phyloP scores from a whole-genome alignment of 2,329 filamentous ascomycete species.

The Geosmithia putterillii region DNA sequence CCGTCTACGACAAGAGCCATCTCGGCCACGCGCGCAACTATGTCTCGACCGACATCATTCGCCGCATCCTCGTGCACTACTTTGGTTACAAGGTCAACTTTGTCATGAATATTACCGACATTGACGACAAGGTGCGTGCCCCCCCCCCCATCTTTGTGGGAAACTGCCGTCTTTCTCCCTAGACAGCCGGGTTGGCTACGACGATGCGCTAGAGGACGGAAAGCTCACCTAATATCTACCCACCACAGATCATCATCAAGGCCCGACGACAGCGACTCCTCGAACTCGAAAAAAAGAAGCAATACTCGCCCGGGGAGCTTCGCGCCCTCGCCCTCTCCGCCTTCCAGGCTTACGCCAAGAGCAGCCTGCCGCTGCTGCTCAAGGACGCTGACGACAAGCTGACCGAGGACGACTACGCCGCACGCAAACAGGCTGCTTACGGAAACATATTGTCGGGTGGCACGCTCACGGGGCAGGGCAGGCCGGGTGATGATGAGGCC shows the following conservation, averaged over 20 bases:
- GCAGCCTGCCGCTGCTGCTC: conserved; percentile 39
- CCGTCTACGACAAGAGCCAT: conserved; percentile 72
- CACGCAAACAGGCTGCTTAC: conserved; percentile 38
- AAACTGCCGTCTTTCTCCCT: not conserved
- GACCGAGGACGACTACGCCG: conserved; percentile 35
- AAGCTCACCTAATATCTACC: no score
- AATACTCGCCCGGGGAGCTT: conserved; percentile 32
- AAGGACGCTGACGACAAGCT: conserved; percentile 25
- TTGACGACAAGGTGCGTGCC: conserved; percentile 63
- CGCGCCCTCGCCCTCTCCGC: conserved; percentile 35
- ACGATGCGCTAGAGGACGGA: no score
- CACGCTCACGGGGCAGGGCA: conserved; percentile 42
- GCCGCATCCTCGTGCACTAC: conserved; percentile 71
- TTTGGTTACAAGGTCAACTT: conserved; percentile 75
- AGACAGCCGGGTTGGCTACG: no score
- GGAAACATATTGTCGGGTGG: conserved; percentile 41
- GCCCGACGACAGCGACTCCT: conserved; percentile 71
- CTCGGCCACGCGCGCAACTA: conserved; percentile 81
- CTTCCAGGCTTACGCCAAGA: conserved; percentile 42
- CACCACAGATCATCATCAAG: conserved; percentile 40
- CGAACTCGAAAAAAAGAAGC: conserved; percentile 65
- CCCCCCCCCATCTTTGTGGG: no score
- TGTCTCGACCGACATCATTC: conserved; percentile 79
- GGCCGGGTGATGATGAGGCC: conserved; percentile 64
- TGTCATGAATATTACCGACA: conserved; percentile 87